Percentiles rank a stretch among this genome's conserved stretches.
These are phyloP conservation scores for Fusarium poae DNA, from an alignment of 2,329 filamentous ascomycete genomes.

Conservation along the genomic window DNA sequence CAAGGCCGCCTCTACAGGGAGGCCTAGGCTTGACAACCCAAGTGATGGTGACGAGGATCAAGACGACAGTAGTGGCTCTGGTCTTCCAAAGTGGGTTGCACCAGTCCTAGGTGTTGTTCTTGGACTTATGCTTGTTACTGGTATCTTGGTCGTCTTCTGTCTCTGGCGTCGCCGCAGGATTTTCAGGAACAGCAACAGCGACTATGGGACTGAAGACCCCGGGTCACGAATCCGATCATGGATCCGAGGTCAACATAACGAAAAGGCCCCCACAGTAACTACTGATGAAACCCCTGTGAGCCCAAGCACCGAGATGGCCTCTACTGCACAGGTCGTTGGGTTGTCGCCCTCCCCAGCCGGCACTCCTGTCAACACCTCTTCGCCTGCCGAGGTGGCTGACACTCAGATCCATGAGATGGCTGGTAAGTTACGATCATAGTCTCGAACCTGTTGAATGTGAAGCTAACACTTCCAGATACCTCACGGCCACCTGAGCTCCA, in stretches of 20 bases:
- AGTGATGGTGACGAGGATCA: conserved; percentile 33
- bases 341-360: conserved; percentile 32
- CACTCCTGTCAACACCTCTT: conserved; percentile 21
- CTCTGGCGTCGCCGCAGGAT: conserved; percentile 65
- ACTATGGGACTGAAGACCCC: conserved; percentile 61
- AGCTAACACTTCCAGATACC: conserved; percentile 54
- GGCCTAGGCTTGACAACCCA: conserved; percentile 32
- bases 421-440: conserved; percentile 53
- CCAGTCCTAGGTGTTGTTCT: conserved; percentile 73
- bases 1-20: conserved; percentile 45
- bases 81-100: conserved; percentile 68
- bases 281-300: conserved; percentile 58
- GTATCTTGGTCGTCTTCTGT: conserved; percentile 63
- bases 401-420: conserved; percentile 62
- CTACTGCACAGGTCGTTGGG: conserved; percentile 31
- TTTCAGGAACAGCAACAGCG: conserved; percentile 55
- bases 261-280: conserved; percentile 61
- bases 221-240: conserved; percentile 64
- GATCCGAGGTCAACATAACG: conserved; percentile 61
- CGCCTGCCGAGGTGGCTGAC: conserved; percentile 57
- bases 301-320: conserved; percentile 57
- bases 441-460: too few relatives aligned
- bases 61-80: conserved; percentile 50
- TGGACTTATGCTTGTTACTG: conserved; percentile 68
- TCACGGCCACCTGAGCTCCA: conserved; percentile 61